Evolutionary conservation across 805 yeast genomes (phyloP).

Genomic region (Grigorovia transvaalensis): DNA sequence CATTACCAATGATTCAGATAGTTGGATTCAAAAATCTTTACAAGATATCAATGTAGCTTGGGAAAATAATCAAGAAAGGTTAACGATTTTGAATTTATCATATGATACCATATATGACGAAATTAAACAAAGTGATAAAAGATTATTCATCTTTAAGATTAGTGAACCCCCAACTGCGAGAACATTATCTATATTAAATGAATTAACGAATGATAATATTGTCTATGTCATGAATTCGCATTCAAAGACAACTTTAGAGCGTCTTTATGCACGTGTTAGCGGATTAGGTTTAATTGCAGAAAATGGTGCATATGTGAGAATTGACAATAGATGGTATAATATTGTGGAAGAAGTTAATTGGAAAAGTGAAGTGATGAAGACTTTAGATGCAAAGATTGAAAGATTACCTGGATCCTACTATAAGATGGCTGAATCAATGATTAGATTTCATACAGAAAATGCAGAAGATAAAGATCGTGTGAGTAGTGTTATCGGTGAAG

Average conservation of each 20-base stretch:
- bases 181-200: conserved; percentile 45
- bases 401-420: conserved; percentile 71
- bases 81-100: conserved; percentile 27
- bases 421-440: conserved; percentile 63
- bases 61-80: conserved; percentile 37
- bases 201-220: conserved; percentile 51
- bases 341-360: conserved; percentile 45
- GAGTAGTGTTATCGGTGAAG: conserved; percentile 65
- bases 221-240: conserved; percentile 66
- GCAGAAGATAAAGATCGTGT: conserved; percentile 57
- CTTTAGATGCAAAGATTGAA: conserved; percentile 39
- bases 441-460: conserved; percentile 65
- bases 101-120: conserved; percentile 20
- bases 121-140: conserved; percentile 27
- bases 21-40: conserved; percentile 60
- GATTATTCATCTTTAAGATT: conserved; percentile 38
- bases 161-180: conserved; percentile 53
- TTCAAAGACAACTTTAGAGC: conserved; percentile 53
- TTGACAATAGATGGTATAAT: conserved; percentile 50
- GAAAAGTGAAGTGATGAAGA: conserved; percentile 26
- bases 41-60: conserved; percentile 42
- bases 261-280: conserved; percentile 55
- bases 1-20: conserved; percentile 53
- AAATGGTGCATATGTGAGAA: conserved; percentile 70
- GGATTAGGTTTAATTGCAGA: conserved; percentile 81